These are phyloP conservation scores for Nepenthes gracilis DNA, from an alignment of 148 eudicot species.

Conservation along the genomic window DNA sequence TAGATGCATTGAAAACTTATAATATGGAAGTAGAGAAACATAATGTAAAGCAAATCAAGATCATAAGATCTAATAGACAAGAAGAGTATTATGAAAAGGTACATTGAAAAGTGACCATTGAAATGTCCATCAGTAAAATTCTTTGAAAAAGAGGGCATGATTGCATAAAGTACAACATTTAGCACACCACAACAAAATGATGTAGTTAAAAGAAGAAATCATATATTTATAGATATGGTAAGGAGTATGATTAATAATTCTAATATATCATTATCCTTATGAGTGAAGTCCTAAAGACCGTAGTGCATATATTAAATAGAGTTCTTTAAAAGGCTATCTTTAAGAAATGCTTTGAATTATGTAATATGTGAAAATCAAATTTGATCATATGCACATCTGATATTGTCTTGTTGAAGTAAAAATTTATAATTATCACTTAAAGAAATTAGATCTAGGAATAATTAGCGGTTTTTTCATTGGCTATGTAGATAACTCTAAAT, in stretches of 20 bases:
- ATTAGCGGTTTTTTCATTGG: constrained; percentile 2
- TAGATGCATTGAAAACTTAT: constrained; percentile 6
- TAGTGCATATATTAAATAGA: neutral
- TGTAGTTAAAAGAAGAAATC: no score
- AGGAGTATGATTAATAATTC: neutral
- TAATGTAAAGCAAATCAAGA: constrained; percentile 4
- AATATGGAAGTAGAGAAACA: constrained; percentile 7
- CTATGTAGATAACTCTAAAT: constrained; percentile 2
- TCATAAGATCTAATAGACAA: constrained; percentile 9
- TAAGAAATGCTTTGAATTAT: constrained; percentile 5
- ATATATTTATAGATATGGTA: no score
- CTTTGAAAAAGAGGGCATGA: neutral
- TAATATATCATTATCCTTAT: neutral
- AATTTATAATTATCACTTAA: neutral
- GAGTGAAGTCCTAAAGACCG: constrained; percentile 4
- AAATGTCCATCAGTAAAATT: neutral
- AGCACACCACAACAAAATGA: neutral
- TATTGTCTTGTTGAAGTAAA: constrained; percentile 5
- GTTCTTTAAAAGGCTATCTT: constrained; percentile 3
- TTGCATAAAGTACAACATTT: constrained; percentile 1
- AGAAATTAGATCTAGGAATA: constrained; percentile 2
- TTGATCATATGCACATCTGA: constrained; percentile 1
- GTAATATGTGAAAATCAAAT: constrained; percentile 5
- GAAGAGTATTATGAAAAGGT: constrained; percentile 3
- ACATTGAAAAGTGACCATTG: neutral